Conservation (phyloP, 1,139 yeast genomes). For the Debaryomycetaceae sp. region DNA sequence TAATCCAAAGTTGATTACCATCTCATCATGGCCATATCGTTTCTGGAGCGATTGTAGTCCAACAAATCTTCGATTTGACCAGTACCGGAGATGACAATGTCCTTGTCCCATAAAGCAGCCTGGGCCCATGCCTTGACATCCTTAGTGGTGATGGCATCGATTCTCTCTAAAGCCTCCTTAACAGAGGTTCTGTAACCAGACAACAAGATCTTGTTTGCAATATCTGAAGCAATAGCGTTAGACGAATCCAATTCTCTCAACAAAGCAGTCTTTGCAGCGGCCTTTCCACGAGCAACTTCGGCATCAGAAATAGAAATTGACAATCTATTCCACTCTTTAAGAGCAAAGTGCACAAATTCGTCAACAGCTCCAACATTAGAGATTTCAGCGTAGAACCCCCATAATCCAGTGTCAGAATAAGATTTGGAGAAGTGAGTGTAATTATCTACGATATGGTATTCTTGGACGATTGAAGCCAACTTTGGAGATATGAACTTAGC, state of each 20-base stretch:
- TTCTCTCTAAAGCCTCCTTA: constrained; percentile 55
- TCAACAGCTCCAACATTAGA: constrained; percentile 59
- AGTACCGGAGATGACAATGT: constrained; percentile 74
- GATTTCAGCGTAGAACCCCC: constrained; percentile 74
- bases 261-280: constrained; percentile 60
- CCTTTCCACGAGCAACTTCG: constrained; percentile 77
- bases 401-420: constrained; percentile 74
- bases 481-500: constrained; percentile 79
- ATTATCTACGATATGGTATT: constrained; percentile 68
- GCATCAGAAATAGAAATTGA: constrained; percentile 70
- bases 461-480: constrained; percentile 71
- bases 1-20: constrained; percentile 27
- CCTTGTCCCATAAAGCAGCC: constrained; percentile 77
- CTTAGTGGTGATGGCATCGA: constrained; percentile 60
- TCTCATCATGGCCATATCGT: constrained; percentile 87
- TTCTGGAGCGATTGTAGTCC: constrained; percentile 82
- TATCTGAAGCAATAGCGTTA: constrained; percentile 50
- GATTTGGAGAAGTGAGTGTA: constrained; percentile 69
- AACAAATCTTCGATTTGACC: constrained; percentile 82
- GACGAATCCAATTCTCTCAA: constrained; percentile 47
- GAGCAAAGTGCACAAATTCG: constrained; percentile 73
- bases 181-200: constrained; percentile 61
- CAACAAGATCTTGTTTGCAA: constrained; percentile 60
- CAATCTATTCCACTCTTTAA: constrained; percentile 86
- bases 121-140: constrained; percentile 73